phyloP scores from a whole-genome alignment of 2,329 filamentous ascomycete genomes.

The Decorospora gaudefroyi region DNA sequence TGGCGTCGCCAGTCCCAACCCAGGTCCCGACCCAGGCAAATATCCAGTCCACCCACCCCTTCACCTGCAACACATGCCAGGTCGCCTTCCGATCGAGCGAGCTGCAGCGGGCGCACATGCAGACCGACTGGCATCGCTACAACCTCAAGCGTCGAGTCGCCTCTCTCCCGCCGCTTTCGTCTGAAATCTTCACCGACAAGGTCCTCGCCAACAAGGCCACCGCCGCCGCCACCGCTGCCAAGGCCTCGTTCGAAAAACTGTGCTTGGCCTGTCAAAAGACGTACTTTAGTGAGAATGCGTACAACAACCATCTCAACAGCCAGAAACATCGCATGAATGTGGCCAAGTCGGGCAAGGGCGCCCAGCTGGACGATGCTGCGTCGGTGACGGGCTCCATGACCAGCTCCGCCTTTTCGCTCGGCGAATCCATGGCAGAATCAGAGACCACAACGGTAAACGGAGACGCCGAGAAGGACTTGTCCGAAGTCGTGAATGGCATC shows the following conservation, averaged over 20 bases:
- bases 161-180: conserved; percentile 84
- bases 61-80: conserved; percentile 97
- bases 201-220: conserved; percentile 87
- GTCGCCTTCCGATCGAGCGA: conserved; percentile 95
- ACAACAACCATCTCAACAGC: conserved; percentile 87
- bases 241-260: conserved; percentile 82
- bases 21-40: conserved; percentile 42
- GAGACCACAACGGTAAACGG: conserved; percentile 61
- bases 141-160: conserved; percentile 95
- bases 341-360: conserved; percentile 49
- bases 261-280: conserved; percentile 86
- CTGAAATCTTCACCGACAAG: conserved; percentile 93
- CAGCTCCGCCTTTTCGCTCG: conserved; percentile 89
- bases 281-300: conserved; percentile 96
- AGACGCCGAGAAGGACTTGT: conserved; percentile 74
- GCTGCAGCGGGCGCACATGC: conserved; percentile 93
- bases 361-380: conserved; percentile 64
- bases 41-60: conserved; percentile 67
- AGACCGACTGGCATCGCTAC: conserved; percentile 97
- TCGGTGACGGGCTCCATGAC: conserved; percentile 69
- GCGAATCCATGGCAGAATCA: conserved; percentile 69
- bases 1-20: conserved; percentile 44
- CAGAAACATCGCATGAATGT: conserved; percentile 82
- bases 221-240: conserved; percentile 81
- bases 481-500: conserved; percentile 75